phyloP scores from a whole-genome alignment of 163 green algal genomes.

The Trebouxiophyceae sp. region DNA sequence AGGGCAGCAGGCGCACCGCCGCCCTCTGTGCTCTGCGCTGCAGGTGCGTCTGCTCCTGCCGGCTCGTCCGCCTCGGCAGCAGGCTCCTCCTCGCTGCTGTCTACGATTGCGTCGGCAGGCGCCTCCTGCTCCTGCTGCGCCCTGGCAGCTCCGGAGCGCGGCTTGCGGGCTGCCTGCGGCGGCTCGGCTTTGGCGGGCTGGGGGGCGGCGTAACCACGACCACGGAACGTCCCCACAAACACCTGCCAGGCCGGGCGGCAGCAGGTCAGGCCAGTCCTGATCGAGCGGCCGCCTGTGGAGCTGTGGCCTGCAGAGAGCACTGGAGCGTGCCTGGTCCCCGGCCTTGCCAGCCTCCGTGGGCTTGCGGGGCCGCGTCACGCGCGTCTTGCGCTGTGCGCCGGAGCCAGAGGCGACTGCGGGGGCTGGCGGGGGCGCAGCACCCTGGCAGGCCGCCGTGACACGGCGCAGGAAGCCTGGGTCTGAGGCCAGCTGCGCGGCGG shows the following conservation, averaged over 20 bases:
- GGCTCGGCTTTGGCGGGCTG: neutral
- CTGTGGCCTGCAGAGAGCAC: neutral
- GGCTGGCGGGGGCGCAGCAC: no score
- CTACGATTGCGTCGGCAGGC: neutral
- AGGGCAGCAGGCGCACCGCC: neutral
- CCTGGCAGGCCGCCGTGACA: slow-evolving; percentile 12
- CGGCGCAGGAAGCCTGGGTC: slow-evolving; percentile 44
- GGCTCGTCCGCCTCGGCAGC: neutral
- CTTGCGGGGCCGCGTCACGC: neutral
- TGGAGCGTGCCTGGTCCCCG: neutral
- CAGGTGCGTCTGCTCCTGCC: no score
- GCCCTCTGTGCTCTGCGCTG: neutral
- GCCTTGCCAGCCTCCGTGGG: neutral
- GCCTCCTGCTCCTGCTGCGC: neutral
- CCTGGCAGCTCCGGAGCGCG: neutral
- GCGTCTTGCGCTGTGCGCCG: neutral
- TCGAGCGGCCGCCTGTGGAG: no score
- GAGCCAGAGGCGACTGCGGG: neutral
- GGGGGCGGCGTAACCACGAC: slow-evolving; percentile 16
- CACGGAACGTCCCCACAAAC: slow-evolving; percentile 58
- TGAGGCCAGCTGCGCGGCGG: slow-evolving; percentile 44
- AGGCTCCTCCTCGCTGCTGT: neutral
- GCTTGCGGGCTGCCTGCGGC: neutral
- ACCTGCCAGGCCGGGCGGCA: no score
- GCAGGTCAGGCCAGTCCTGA: no score